Percentiles rank a stretch among this genome's conserved stretches.
phyloP scores from a whole-genome alignment of 176 grass and related monocot genomes.

The Zoysia pacifica region DNA sequence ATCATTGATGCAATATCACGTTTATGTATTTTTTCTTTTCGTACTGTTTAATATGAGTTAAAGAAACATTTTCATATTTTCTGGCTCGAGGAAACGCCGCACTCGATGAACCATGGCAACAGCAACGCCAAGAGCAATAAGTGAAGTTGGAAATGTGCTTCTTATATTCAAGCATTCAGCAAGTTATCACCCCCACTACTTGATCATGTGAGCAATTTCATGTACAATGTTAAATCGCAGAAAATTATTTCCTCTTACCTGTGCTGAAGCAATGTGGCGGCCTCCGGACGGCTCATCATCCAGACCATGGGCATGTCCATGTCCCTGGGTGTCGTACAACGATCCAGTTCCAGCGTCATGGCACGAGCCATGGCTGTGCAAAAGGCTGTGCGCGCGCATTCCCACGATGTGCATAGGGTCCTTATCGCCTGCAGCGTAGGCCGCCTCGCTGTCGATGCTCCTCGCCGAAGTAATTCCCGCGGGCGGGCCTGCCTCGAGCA shows the following conservation, averaged over 20 bases:
- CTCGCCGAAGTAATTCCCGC: neutral
- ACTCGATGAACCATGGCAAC: neutral
- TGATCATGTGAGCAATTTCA: neutral
- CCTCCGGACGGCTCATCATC: constrained; percentile 48
- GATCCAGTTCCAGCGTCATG: constrained; percentile 1
- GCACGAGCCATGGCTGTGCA: constrained; percentile 35
- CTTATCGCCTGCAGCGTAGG: neutral
- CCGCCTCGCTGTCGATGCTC: neutral
- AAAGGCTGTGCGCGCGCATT: constrained; percentile 56
- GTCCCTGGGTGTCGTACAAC: constrained; percentile 20
- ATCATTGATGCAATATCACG: neutral
- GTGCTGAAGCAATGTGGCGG: constrained; percentile 57
- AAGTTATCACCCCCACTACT: neutral
- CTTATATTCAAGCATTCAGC: neutral
- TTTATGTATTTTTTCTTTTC: neutral
- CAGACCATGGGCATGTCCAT: constrained; percentile 23
- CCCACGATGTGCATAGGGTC: constrained; percentile 67
- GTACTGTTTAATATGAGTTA: neutral
- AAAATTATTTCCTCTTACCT: constrained; percentile 39
- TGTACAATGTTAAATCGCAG: neutral
- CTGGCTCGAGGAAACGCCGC: neutral
- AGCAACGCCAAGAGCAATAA: neutral
- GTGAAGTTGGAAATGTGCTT: neutral
- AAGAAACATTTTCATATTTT: neutral
- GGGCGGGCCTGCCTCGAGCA: constrained; percentile 20